A percentile compares a stretch with the other conserved stretches of the same genome.
phyloP scores from a whole-genome alignment of 2,329 filamentous ascomycete species.

The Arthrobotrys sinensis region DNA sequence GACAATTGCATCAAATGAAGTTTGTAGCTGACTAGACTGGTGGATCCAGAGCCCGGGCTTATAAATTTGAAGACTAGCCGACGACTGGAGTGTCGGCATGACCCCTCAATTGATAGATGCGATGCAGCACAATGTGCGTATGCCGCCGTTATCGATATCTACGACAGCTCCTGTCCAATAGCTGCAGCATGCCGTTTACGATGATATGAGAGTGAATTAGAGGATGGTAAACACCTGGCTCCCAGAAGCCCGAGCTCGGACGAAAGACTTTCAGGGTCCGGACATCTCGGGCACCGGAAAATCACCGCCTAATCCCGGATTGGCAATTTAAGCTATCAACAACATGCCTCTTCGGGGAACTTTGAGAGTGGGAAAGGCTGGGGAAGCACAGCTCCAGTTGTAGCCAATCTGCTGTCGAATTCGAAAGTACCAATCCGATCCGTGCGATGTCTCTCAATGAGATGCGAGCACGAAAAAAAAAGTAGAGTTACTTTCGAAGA shows the following conservation, averaged over 20 bases:
- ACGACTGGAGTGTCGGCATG: not conserved
- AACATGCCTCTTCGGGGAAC: conserved; percentile 18
- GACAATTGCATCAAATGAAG: conserved; percentile 2
- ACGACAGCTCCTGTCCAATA: conserved; percentile 51
- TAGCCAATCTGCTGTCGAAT: not conserved
- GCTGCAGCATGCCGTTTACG: conserved; percentile 46
- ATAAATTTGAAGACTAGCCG: conserved; percentile 10
- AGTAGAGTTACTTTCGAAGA: conserved; percentile 13
- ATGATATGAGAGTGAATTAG: conserved; percentile 11
- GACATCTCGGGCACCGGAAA: conserved; percentile 54
- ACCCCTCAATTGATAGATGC: conserved; percentile 9
- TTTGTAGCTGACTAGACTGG: not conserved
- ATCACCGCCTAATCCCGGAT: conserved; percentile 18
- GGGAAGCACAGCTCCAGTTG: not conserved
- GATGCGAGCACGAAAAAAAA: conserved; percentile 23
- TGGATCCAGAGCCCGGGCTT: conserved; percentile 1
- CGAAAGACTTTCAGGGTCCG: conserved; percentile 58
- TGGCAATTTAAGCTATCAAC: conserved; percentile 5
- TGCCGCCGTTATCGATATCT: conserved; percentile 6
- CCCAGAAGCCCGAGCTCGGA: conserved; percentile 58
- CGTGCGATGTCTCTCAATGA: conserved; percentile 13
- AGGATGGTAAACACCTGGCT: not conserved
- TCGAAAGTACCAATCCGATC: conserved; percentile 17
- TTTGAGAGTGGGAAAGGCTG: not conserved
- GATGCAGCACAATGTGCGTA: not conserved